Evolutionary conservation across 768 basidiomycete genomes (phyloP).

Genomic region (Termitomyces sp.): DNA sequence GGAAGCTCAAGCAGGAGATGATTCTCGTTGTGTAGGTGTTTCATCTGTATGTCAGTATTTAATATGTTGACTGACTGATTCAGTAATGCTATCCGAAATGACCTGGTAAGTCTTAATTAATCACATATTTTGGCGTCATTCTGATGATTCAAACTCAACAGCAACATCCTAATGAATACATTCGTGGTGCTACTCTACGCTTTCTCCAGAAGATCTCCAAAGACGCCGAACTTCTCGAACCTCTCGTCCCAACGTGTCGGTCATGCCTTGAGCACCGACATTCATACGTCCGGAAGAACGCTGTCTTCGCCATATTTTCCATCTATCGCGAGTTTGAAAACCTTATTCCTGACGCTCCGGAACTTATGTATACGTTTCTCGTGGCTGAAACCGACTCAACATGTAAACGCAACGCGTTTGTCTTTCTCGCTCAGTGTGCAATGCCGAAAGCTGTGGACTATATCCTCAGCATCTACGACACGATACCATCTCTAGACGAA

Average conservation of each 20-base stretch:
- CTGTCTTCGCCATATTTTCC: slow-evolving; percentile 92
- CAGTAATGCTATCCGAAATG: slow-evolving; percentile 96
- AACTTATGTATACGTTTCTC: slow-evolving; percentile 94
- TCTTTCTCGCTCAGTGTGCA: slow-evolving; percentile 82
- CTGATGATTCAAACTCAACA: slow-evolving; percentile 22
- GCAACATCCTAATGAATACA: slow-evolving; percentile 99
- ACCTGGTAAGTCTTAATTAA: slow-evolving; percentile 59
- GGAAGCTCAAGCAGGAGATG: slow-evolving; percentile 99
- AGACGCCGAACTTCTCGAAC: slow-evolving; percentile 92
- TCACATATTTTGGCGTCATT: neutral
- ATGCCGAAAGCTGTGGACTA: slow-evolving; percentile 92
- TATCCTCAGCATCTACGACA: slow-evolving; percentile 80
- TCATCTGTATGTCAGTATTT: neutral
- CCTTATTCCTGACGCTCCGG: slow-evolving; percentile 38
- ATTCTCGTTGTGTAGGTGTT: slow-evolving; percentile 89
- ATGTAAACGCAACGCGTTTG: slow-evolving; percentile 96
- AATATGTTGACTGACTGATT: neutral
- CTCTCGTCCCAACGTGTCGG: slow-evolving; percentile 89
- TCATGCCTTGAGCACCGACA: slow-evolving; percentile 96
- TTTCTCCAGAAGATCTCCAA: slow-evolving; percentile 94
- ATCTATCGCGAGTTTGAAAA: slow-evolving; percentile 92
- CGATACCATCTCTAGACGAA: slow-evolving; percentile 80
- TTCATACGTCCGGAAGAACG: slow-evolving; percentile 97
- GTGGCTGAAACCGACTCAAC: slow-evolving; percentile 94
- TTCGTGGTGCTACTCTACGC: slow-evolving; percentile 94